Base-by-base conservation (phyloP, 2,329 filamentous ascomycete species). In the Chalaropsis thielavioides region DNA sequence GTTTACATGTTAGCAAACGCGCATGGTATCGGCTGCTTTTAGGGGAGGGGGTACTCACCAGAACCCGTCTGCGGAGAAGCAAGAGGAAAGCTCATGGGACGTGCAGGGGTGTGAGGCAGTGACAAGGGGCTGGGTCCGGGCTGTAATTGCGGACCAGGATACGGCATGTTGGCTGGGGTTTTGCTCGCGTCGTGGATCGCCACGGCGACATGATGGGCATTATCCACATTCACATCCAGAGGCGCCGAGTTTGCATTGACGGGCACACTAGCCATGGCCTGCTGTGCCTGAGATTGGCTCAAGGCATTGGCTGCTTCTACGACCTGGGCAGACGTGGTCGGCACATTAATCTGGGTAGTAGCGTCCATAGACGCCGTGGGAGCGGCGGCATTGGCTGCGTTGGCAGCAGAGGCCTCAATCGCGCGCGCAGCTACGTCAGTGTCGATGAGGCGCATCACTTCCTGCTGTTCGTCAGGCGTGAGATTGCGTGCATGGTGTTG, bases 11-110 rank as follows among this genome's bases (percentile, higher is more conserved):
- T 66, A 46, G 61, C 46, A 44, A 22, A 8, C 40, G n/a, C 17
- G 31, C 41, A 22, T 19, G 43, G 22, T 17, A 40, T 24, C 38
- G 31, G 19, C 17, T 43, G 24, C 19, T 35, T 2, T 40, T n/a
- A 13, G 46, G 43, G 43, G 41, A 44, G 27, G 56, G n/a, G 24
- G 7, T 11, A 67, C 63, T 46, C 17, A 67, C 65, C 65, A 62
- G 56, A 49, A 8, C 38, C 38, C 69, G 72, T 31, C 46, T 64
- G 58, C 31, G 59, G 64, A 0, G 76, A 75, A 22, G 79, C 75
- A 75, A 83, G 79, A 7, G 83, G 82, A 68, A 83, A 79, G 70
- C 79, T 85, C 76, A 84, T 80, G 35, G 79, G 80, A 56, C 83
- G 79, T 38, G 73, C 68, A 1, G 77, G 75, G 4, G 79, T 76